Base-by-base conservation (phyloP, 2,329 filamentous ascomycete genomes). In the Alternaria burnsii region DNA sequence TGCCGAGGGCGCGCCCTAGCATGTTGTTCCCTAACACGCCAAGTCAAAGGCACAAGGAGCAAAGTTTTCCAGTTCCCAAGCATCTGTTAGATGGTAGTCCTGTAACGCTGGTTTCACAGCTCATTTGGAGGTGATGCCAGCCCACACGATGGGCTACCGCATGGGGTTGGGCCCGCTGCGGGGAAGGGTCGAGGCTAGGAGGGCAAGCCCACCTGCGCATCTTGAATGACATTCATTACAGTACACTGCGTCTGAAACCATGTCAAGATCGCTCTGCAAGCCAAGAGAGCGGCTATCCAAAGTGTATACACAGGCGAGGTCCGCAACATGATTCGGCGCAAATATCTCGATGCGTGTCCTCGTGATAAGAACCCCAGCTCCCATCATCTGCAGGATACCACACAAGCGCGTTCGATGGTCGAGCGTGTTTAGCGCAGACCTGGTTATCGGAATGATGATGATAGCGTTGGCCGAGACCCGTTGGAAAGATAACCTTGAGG, bases 401-500 rank as follows among this genome's bases (percentile, higher is more conserved):
- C 52, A 58, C 52, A 59, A 61, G 67, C 66, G 66, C 58, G 64
- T 28, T 50, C 30, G 57, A 52, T 36, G 48, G 48, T 55, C 62
- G 41, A 58, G 53, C 62, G 54, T 43, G 59, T 59, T 54, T 70
- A 68, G 63, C 62, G 68, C 40, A 43, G 44, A 71, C 68, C 69
- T 70, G 69, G 67, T 68, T 68, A 71, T 71, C 69, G 68, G 69
- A 65, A 59, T 63, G 46, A 57, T 57, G 51, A 48, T 56, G 55
- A 48, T 53, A 56, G 52, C 40, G 48, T 38, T 61, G 53, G 56
- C 52, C 41, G 57, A 56, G 61, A 61, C 52, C 38, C 18, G 58
- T 43, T 61, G 55, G 44, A 53, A 42, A 63, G 67, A 71, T 65
- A 67, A 54, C 58, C 66, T 63, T 38, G 58, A 59, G 59, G 36